Conservation (phyloP, 768 basidiomycete species). For the Dentipellis sp. region DNA sequence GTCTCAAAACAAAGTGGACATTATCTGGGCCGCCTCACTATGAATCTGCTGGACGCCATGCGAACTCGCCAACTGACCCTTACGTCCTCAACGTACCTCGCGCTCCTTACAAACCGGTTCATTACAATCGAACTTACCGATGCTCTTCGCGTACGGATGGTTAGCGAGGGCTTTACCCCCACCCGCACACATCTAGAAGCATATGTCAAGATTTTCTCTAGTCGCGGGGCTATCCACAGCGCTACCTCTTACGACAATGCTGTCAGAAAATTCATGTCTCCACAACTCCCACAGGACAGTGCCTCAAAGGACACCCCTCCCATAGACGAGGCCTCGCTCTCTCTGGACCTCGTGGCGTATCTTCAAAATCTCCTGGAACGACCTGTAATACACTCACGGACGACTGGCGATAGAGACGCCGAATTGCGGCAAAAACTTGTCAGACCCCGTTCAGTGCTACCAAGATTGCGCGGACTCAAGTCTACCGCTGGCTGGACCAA, state of each 20-base stretch:
- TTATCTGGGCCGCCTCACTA: constrained; percentile 1
- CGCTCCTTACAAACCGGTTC: constrained; percentile 29
- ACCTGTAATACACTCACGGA: too few relatives aligned
- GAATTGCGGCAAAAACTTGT: too few relatives aligned
- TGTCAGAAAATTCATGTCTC: constrained; percentile 21
- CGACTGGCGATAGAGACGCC: too few relatives aligned
- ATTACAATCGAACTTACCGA: constrained; percentile 41
- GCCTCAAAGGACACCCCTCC: too few relatives aligned
- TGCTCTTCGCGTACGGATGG: constrained; percentile 34
- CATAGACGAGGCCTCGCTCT: too few relatives aligned
- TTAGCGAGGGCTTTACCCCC: constrained; percentile 30
- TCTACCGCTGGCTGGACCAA: too few relatives aligned
- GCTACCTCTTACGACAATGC: constrained; percentile 30
- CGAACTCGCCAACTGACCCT: constrained; percentile 6
- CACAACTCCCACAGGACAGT: background rate
- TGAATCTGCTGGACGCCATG: constrained; percentile 9
- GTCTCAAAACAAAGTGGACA: constrained; percentile 3
- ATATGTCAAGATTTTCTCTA: constrained; percentile 38
- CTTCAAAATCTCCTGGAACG: too few relatives aligned
- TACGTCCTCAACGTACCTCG: constrained; percentile 1
- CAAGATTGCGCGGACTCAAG: too few relatives aligned
- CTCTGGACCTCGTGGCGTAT: too few relatives aligned
- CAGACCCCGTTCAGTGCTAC: too few relatives aligned
- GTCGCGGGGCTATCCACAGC: constrained; percentile 33
- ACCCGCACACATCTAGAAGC: constrained; percentile 36